phyloP scores from a whole-genome alignment of 805 yeast species.

The Scheffersomyces stipitis region DNA sequence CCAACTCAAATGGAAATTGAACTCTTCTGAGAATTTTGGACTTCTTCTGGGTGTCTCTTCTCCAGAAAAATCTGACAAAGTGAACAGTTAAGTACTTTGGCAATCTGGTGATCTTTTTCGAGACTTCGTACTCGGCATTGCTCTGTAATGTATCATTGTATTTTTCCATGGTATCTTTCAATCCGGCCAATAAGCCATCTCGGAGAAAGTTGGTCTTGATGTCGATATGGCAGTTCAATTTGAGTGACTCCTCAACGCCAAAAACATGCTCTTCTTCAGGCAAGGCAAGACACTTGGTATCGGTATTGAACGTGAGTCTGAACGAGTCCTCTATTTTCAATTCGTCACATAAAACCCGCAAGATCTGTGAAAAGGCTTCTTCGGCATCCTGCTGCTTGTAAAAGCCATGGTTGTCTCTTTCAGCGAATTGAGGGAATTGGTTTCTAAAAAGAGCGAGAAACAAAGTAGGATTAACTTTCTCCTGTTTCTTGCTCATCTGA shows the following conservation, averaged over 20 bases:
- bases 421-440: conserved; percentile 86
- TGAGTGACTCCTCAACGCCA: conserved; percentile 53
- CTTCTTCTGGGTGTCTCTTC: conserved; percentile 84
- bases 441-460: conserved; percentile 66
- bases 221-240: conserved; percentile 86
- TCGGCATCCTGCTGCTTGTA: conserved; percentile 98
- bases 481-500: conserved; percentile 45
- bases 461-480: conserved; percentile 62
- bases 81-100: conserved; percentile 90
- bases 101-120: conserved; percentile 63
- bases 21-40: conserved; percentile 93
- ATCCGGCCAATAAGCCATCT: conserved; percentile 75
- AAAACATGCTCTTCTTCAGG: conserved; percentile 28
- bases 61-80: conserved; percentile 95
- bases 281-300: conserved; percentile 58
- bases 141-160: conserved; percentile 66
- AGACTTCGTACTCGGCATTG: conserved; percentile 68
- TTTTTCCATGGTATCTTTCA: conserved; percentile 78
- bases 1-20: conserved; percentile 90
- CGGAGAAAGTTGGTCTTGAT: conserved; percentile 82
- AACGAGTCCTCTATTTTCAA: conserved; percentile 58
- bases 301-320: conserved; percentile 61
- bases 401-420: conserved; percentile 64
- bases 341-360: conserved; percentile 49
- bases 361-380: conserved; percentile 84